A percentile compares a stretch with the other conserved stretches of the same genome.
Conservation (phyloP, 257 asterid species). For the Solanum chmielewskii region DNA sequence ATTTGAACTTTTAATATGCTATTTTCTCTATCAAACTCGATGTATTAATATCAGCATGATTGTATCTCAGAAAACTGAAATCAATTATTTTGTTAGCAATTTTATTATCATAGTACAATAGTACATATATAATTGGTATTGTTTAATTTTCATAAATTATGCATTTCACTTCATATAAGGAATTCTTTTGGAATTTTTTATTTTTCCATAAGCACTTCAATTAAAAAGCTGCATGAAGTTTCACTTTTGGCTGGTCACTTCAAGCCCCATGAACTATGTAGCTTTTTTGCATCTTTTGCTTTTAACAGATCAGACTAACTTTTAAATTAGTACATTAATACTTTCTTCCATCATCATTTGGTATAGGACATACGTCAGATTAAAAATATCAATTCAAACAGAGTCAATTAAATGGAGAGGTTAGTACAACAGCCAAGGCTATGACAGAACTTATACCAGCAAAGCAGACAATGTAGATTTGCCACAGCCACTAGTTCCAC, state of each 20-base stretch:
- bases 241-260: not conserved
- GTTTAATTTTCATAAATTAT: not conserved
- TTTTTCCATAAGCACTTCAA: not conserved
- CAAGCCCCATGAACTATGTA: not conserved
- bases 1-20: not conserved
- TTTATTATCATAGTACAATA: not conserved
- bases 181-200: not conserved
- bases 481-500: slow-evolving; percentile 99
- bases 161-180: not conserved
- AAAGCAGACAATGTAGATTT: slow-evolving; percentile 98
- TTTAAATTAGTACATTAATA: not conserved
- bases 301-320: not conserved
- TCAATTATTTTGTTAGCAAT: not conserved
- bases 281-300: not conserved
- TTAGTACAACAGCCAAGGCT: not conserved
- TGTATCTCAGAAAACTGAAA: not conserved
- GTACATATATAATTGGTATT: not conserved
- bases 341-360: not conserved
- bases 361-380: too few species aligned
- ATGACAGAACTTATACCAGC: slow-evolving; percentile 42
- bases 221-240: not conserved
- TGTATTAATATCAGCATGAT: not conserved
- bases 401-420: not conserved
- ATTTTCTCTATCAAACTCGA: not conserved
- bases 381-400: not conserved